Conservation (phyloP, 148 eudicot genomes). For the Fagopyrum homotropicum region DNA sequence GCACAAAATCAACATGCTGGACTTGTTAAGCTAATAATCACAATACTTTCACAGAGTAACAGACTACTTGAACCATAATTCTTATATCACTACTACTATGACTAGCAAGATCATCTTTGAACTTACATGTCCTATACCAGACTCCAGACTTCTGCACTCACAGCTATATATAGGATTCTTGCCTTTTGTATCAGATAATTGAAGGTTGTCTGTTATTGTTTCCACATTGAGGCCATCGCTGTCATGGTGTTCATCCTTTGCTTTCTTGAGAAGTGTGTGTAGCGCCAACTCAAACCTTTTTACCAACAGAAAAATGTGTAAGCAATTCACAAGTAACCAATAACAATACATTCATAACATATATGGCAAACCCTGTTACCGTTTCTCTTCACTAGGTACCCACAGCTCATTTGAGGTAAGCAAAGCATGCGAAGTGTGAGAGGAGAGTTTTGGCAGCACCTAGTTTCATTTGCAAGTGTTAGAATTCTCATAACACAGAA, state of each 20-base stretch:
- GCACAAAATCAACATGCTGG: slow-evolving; percentile 33
- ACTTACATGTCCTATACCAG: slow-evolving; percentile 40
- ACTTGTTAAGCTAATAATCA: slow-evolving; percentile 26
- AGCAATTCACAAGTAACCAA: slow-evolving; percentile 9
- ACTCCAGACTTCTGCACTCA: slow-evolving; percentile 31
- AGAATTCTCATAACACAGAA: neutral
- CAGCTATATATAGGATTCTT: slow-evolving; percentile 36
- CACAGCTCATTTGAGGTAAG: slow-evolving; percentile 90
- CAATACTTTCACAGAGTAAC: slow-evolving; percentile 27
- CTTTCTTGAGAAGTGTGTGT: slow-evolving; percentile 58
- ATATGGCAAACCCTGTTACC: slow-evolving; percentile 35
- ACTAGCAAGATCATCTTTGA: slow-evolving; percentile 27
- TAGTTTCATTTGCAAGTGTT: slow-evolving; percentile 16
- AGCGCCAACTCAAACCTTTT: slow-evolving; percentile 90
- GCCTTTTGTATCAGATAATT: slow-evolving; percentile 35
- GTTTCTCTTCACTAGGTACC: slow-evolving; percentile 94
- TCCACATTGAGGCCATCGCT: slow-evolving; percentile 35
- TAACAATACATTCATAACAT: neutral
- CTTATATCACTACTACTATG: slow-evolving; percentile 22
- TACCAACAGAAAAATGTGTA: slow-evolving; percentile 7
- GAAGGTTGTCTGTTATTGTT: slow-evolving; percentile 21
- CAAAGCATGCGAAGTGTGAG: slow-evolving; percentile 84
- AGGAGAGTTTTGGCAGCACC: slow-evolving; percentile 96
- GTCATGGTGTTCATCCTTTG: slow-evolving; percentile 44
- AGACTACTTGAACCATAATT: slow-evolving; percentile 28